A percentile compares a stretch with the other conserved stretches of the same genome.
Evolutionary conservation across 768 basidiomycete species (phyloP).

Genomic region (Boletus coccyginus): DNA sequence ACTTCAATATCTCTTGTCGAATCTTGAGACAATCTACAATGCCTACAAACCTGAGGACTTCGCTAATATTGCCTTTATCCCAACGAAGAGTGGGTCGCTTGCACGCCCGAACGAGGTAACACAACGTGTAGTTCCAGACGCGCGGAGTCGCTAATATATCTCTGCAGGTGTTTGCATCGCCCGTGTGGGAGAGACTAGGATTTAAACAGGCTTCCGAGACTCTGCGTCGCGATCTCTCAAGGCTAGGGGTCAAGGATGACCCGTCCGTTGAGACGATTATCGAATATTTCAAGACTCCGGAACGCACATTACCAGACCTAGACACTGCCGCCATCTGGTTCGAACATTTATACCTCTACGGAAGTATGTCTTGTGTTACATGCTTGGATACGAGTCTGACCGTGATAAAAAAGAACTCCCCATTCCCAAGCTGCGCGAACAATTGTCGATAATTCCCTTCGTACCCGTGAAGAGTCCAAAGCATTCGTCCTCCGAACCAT

Average conservation of each 20-base stretch:
- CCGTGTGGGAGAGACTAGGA: constrained; percentile 7
- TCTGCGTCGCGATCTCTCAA: constrained; percentile 5
- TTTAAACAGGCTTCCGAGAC: constrained; percentile 2
- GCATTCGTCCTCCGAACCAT: neutral
- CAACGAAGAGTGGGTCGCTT: constrained; percentile 5
- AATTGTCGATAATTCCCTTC: constrained; percentile 8
- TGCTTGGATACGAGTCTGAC: neutral
- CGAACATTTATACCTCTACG: neutral
- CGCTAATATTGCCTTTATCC: constrained; percentile 8
- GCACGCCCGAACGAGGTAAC: constrained; percentile 10
- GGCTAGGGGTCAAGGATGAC: constrained; percentile 10
- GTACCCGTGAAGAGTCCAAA: constrained; percentile 3
- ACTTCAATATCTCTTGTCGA: constrained; percentile 10
- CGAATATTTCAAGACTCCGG: neutral
- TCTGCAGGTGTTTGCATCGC: constrained; percentile 7
- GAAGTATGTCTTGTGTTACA: neutral
- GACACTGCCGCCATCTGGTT: constrained; percentile 6
- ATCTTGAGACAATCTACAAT: constrained; percentile 8
- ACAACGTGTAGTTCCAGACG: neutral
- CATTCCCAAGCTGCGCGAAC: neutral
- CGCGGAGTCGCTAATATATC: neutral
- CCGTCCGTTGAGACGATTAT: constrained; percentile 3
- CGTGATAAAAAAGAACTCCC: constrained; percentile 2
- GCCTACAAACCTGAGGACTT: constrained; percentile 14
- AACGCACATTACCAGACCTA: neutral